Percentiles rank a stretch among this genome's conserved stretches.
Conservation (phyloP, 768 basidiomycete species). For the Nidula microcarpa region DNA sequence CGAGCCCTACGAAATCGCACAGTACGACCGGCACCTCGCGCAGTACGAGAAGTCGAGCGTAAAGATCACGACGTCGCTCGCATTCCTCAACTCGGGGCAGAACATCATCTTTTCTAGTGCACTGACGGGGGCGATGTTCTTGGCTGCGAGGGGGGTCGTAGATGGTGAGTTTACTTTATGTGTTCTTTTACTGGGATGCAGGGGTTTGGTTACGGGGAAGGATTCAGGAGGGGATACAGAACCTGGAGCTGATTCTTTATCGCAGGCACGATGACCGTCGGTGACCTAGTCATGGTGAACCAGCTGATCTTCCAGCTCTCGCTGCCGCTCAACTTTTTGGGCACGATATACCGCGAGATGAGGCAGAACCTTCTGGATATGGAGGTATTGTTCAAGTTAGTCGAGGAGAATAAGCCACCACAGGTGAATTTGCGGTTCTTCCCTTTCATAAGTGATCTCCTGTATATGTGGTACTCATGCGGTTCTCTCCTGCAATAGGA, state of each 20-base stretch:
- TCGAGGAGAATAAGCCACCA: conserved; percentile 72
- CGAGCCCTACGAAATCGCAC: conserved; percentile 84
- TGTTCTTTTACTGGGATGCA: neutral
- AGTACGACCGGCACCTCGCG: conserved; percentile 87
- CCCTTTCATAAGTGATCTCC: neutral
- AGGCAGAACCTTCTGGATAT: conserved; percentile 95
- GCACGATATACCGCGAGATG: conserved; percentile 95
- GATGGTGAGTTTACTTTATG: conserved; percentile 57
- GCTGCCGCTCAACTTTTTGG: conserved; percentile 94
- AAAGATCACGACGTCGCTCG: conserved; percentile 92
- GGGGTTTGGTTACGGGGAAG: too few species aligned
- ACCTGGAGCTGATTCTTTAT: neutral
- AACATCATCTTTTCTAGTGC: conserved; percentile 95
- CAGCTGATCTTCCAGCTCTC: conserved; percentile 98
- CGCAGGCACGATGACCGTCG: conserved; percentile 94
- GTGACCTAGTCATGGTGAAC: conserved; percentile 99
- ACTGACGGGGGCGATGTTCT: conserved; percentile 91
- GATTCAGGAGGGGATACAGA: too few species aligned
- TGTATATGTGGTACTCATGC: neutral
- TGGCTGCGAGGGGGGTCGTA: conserved; percentile 92
- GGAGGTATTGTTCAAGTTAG: conserved; percentile 91
- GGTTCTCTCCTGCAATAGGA: conserved; percentile 45
- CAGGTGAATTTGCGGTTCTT: conserved; percentile 34
- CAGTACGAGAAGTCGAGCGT: conserved; percentile 89
- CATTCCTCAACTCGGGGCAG: conserved; percentile 93